Evolutionary conservation across 495 filamentous ascomycete genomes (phyloP).

Genomic region (Neurospora sp.): DNA sequence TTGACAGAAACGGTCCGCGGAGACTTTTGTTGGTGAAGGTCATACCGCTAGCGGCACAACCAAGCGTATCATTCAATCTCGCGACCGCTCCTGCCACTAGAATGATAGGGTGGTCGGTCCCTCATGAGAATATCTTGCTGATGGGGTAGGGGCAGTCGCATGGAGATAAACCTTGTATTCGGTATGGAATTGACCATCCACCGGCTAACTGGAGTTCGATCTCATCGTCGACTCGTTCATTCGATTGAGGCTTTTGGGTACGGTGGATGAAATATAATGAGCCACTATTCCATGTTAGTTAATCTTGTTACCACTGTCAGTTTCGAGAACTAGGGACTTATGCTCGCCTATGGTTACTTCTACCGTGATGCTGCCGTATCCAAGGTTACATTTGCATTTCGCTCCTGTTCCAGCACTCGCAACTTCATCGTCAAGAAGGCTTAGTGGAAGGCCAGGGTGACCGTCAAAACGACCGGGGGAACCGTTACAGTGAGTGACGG

Average conservation of each 20-base stretch:
- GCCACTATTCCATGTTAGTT: not conserved
- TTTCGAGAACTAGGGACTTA: not conserved
- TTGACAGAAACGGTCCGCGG: constrained; percentile 11
- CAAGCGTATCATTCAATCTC: constrained; percentile 11
- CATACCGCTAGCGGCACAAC: constrained; percentile 10
- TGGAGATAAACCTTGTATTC: not conserved
- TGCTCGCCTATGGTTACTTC: not conserved
- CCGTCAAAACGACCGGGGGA: not conserved
- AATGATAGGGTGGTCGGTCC: not conserved
- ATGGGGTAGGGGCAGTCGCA: not conserved
- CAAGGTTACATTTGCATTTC: not conserved
- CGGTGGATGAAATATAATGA: not conserved
- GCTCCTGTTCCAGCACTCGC: not conserved
- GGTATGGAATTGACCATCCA: not conserved
- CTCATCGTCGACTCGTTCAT: not conserved
- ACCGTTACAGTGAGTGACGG: not conserved
- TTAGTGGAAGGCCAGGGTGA: not conserved
- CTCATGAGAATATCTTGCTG: not conserved
- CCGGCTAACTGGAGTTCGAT: not conserved
- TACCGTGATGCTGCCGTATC: not conserved
- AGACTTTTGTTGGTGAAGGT: constrained; percentile 14
- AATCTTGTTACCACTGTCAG: not conserved
- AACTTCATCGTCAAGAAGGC: not conserved
- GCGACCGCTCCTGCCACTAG: not conserved
- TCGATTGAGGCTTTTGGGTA: not conserved